phyloP scores from a whole-genome alignment of 345 rosid species.

The Raphanus sativus region DNA sequence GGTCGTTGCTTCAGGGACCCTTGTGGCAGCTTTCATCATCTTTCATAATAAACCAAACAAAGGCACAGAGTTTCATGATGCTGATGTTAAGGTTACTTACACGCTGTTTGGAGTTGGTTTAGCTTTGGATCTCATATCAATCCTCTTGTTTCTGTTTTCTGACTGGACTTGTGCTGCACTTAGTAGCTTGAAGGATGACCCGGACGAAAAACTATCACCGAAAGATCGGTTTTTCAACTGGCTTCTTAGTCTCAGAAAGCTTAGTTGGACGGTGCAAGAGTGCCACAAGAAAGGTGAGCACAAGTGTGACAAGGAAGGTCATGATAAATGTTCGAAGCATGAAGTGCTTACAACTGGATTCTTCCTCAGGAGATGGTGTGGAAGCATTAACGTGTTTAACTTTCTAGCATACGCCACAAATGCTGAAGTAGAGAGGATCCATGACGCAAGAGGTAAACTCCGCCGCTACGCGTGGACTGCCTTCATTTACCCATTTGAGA shows the following conservation, averaged over 20 bases:
- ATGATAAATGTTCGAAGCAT: background rate
- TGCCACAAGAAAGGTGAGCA: background rate
- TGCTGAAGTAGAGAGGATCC: slow-evolving; percentile 34
- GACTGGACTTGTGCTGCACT: slow-evolving; percentile 52
- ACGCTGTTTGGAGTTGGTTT: slow-evolving; percentile 50
- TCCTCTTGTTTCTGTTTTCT: slow-evolving; percentile 51
- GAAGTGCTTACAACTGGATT: slow-evolving; percentile 34
- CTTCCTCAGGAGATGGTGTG: slow-evolving; percentile 56
- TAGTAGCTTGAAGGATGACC: slow-evolving; percentile 13
- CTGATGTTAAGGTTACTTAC: slow-evolving; percentile 56
- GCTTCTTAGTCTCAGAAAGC: slow-evolving; percentile 28
- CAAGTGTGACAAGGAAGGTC: background rate
- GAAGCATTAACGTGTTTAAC: slow-evolving; percentile 46
- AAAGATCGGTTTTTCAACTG: slow-evolving; percentile 1
- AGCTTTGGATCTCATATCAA: slow-evolving; percentile 44
- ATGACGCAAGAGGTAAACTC: slow-evolving; percentile 19
- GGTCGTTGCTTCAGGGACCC: slow-evolving; percentile 28
- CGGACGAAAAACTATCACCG: background rate
- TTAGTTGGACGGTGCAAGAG: slow-evolving; percentile 4
- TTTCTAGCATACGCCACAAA: slow-evolving; percentile 49
- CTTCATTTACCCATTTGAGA: background rate
- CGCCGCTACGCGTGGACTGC: slow-evolving; percentile 2
- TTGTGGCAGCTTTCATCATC: slow-evolving; percentile 36
- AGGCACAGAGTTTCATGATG: slow-evolving; percentile 11
- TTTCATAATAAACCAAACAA: slow-evolving; percentile 44